Base-by-base conservation (phyloP, 2,329 filamentous ascomycete species). In the Phaeoacremonium minimum region DNA sequence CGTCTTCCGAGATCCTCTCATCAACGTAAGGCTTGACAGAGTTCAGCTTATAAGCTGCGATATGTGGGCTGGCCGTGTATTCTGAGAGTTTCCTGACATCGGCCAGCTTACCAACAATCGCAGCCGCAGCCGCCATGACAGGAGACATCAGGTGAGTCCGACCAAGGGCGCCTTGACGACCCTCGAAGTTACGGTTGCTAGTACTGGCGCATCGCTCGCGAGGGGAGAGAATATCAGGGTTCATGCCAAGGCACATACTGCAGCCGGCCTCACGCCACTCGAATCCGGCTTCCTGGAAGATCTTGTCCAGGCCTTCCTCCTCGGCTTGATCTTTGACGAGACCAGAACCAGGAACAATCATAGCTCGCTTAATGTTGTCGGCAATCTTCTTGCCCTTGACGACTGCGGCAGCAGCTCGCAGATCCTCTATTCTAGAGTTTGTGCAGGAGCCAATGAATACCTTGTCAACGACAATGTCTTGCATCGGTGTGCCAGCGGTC, bases 191-290 rank as follows among this genome's bases (percentile, higher is more conserved):
- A 52, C 93, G 86, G 69, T 97, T 97, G 45, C 87, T 94, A 33
- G 93, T 97, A 57, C 85, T 91, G 29, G 93, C 93, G 59, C 93
- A 97, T 54, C 93, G 83, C 67, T 98, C 93, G 60, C 85, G 78
- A 36, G 93, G 90, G 3, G 89, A 81, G 32, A 97, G 77, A 46
- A 98, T 97, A 60, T 98, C 93, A 0, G 93, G 91, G 71, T 98
- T 98, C 91, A 98, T 98, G 59, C 93, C 93, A 37, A 98, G 76
- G 60, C 93, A 97, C 93, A 98, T 98, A 45, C 87, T 95, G 77
- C 93, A 98, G 33, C 93, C 93, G 48, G 93, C 93, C 69, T 98
- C 93, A 58, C 93, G 81, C 91, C 91, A 97, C 61, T 97, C 91
- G 49, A 97, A 97, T 7, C 93, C 93, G 33, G 93, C 90, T 43